Base-by-base conservation (phyloP, 129 eudicot species). In the Kitagawia praeruptora region DNA sequence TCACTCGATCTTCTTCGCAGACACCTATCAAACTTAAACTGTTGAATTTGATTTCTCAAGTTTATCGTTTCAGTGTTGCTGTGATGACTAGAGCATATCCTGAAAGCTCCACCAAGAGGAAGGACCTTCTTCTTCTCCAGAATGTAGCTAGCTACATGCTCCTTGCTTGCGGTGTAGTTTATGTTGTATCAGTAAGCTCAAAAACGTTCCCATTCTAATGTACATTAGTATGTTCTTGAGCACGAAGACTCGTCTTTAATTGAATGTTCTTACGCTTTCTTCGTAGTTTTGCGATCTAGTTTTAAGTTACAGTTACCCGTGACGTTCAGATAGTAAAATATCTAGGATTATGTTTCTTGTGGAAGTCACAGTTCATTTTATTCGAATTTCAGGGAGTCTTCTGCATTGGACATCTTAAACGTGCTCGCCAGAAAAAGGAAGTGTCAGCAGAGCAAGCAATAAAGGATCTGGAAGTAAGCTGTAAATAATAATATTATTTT, bases 71-170 rank as follows among this genome's bases (percentile, higher is more conserved):
- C 83, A 95, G 99, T 85, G 97, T 92, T 90, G 99, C 99, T 81
- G 97, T 95, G 72, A 95, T 95, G 99, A 95, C 99, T 51, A 90
- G 95, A 89, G 99, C 99, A 72, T 95, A 85, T 82, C 91, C 94
- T 56, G 93, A 95, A 74, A 53, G 81, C 51, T 49, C 79, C 40
- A 86, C 73, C 71, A 81, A 86, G 81, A 83, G 81, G 54, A 75
- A 81, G 74, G 89, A 85, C 81, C 83, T 95, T 71, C 82, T 92
- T 56, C 91, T 92, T 88, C 94, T 95, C 23, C 94, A 87, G 84
- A 90, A 91, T 79, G 83, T 95, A 79, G 89, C 99, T 46, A 72
- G 96, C 87, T 95, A 90, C 88, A 61, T 83, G 81, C 97, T 95
- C 71, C 93, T 95, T 38, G 87, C 93, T 83, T 95, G 99, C 82